Percentiles rank a stretch among this genome's conserved stretches.
These are phyloP conservation scores for Ascochyta koolunga DNA, from an alignment of 2,329 filamentous ascomycete species.

Conservation along the genomic window DNA sequence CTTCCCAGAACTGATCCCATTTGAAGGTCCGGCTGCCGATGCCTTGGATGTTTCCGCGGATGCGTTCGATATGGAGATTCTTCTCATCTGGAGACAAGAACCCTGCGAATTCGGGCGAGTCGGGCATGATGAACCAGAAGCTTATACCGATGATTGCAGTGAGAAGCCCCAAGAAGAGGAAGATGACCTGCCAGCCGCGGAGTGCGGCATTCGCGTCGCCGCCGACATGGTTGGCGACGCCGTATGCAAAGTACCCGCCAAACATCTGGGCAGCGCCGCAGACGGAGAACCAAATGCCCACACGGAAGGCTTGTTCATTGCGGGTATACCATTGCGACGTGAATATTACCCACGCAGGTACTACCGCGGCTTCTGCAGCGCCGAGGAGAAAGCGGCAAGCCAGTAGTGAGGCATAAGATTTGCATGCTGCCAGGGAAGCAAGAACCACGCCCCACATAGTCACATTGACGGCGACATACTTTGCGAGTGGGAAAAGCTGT, in stretches of 20 bases:
- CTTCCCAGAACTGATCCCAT: slow-evolving; percentile 44
- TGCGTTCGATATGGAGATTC: slow-evolving; percentile 39
- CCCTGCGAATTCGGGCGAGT: slow-evolving; percentile 36
- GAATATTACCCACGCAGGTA: slow-evolving; percentile 28
- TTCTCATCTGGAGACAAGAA: slow-evolving; percentile 41
- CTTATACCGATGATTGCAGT: slow-evolving; percentile 51
- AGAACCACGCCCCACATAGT: slow-evolving; percentile 28
- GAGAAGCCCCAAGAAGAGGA: slow-evolving; percentile 48
- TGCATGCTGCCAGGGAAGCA: slow-evolving; percentile 26
- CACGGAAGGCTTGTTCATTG: slow-evolving; percentile 26
- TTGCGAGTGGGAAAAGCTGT: slow-evolving; percentile 26
- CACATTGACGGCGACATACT: slow-evolving; percentile 33
- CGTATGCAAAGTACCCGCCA: slow-evolving; percentile 47
- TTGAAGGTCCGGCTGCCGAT: slow-evolving; percentile 47
- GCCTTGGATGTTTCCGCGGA: slow-evolving; percentile 46
- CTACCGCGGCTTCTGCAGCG: slow-evolving; percentile 29
- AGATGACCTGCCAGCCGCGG: slow-evolving; percentile 50
- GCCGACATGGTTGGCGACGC: slow-evolving; percentile 53
- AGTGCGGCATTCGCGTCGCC: slow-evolving; percentile 51
- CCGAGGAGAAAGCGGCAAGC: slow-evolving; percentile 29
- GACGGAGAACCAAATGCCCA: slow-evolving; percentile 33
- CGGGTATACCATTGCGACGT: slow-evolving; percentile 22
- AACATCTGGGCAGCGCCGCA: slow-evolving; percentile 27
- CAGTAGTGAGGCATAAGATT: slow-evolving; percentile 28
- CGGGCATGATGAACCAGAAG: slow-evolving; percentile 50